Percentiles rank a stretch among this genome's conserved stretches.
These are phyloP conservation scores for Cryptococcus jaspeensis DNA, from an alignment of 1,284 basidiomycete species.

Conservation along the genomic window DNA sequence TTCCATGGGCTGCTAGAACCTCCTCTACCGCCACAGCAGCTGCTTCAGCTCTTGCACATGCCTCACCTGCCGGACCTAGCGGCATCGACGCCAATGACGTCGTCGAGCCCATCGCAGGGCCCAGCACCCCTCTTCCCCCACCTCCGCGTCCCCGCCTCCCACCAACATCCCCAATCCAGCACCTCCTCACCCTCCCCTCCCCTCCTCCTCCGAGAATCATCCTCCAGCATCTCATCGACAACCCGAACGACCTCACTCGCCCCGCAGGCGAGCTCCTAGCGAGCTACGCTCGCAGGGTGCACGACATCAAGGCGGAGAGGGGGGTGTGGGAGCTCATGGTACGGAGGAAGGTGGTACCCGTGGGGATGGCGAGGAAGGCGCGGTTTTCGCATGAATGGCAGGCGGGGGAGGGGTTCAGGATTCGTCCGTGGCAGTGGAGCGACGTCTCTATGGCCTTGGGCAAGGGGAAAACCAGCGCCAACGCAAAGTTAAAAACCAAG, in stretches of 20 bases:
- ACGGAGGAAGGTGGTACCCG: constrained; percentile 5
- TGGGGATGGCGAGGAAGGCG: neutral
- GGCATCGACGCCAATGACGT: too few species aligned
- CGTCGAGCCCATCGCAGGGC: neutral
- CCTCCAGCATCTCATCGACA: constrained; percentile 3
- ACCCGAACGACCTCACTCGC: constrained; percentile 5
- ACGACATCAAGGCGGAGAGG: constrained; percentile 10
- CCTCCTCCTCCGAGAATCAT: constrained; percentile 11
- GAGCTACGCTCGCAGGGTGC: constrained; percentile 10
- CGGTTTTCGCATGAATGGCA: too few species aligned
- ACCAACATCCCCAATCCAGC: constrained; percentile 6
- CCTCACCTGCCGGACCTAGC: constrained; percentile 5
- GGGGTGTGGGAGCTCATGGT: constrained; percentile 8
- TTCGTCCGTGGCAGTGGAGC: too few species aligned
- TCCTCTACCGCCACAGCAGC: neutral
- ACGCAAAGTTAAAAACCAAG: too few species aligned
- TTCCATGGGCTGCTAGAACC: constrained; percentile 9
- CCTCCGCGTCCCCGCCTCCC: neutral
- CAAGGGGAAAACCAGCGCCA: too few species aligned
- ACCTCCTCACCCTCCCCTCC: constrained; percentile 4
- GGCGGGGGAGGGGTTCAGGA: too few species aligned
- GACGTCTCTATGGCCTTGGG: too few species aligned
- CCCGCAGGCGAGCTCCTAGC: constrained; percentile 5
- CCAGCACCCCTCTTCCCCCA: neutral
- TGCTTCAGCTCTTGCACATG: neutral